Base-by-base conservation (phyloP, 345 rosid genomes). In the Populus euphratica region DNA sequence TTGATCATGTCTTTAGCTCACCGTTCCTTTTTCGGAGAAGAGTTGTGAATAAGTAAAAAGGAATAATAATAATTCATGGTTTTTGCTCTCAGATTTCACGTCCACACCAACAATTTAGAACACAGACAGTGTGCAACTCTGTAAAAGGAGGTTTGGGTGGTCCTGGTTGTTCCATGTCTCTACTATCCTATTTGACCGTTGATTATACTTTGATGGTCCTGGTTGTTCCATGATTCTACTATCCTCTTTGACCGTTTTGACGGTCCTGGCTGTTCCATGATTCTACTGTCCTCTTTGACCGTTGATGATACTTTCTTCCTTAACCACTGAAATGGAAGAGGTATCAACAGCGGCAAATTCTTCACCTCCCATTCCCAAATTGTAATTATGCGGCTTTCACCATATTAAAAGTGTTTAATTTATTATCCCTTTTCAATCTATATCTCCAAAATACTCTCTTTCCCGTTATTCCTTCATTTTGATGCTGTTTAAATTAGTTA, bases 41-140 rank as follows among this genome's bases (percentile, higher is more conserved):
- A 7, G 14, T 21, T 29, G 21, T 38, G 18, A 16, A 31, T 31
- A 63, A 1, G 4, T 8, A 6, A 31, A 73, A 69, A 68, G 8
- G 64, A 33, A 33, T 33, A 33, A 33, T 4, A 69, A 39, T 25
- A 43, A 35, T 63, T 63, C 35, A 52, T 38, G 73, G 62, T 56
- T 12, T 29, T 1, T 68, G 73, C 41, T 38, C 11, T 21, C 8
- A 75, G 35, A 67, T 49, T 8, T 54, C 61, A 62, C 65, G 68
- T 75, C 49, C 5, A n/a, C 77, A 23, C 66, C 76, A 36, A 69
- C 50, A 73, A 78, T 74, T 67, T 59, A 75, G 71, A 69, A 74
- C 69, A 63, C n/a, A 38, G 54, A 39, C 36, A 70, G 72, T 52
- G 64, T 49, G 10, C 59, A 68, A 31, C 33, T 43, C 23, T 14